Evolutionary conservation across 1,284 basidiomycete species (phyloP), one percentile per base, ranked within the genome.

Genomic region (Pseudozyma sp.): DNA sequence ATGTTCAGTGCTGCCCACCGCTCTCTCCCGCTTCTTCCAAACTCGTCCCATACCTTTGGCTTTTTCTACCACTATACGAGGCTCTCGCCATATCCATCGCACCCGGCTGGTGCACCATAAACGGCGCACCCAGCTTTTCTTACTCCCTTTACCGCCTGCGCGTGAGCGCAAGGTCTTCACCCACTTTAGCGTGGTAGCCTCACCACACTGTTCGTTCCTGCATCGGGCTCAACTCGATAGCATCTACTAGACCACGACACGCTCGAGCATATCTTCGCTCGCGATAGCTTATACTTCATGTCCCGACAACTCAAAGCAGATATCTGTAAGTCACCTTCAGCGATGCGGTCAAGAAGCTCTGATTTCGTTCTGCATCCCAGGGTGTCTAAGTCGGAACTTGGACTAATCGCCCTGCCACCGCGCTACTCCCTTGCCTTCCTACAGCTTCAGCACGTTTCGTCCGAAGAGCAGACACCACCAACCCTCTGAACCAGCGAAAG

Each of bases 11-110:
- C 54, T 59, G 57, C 55, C 57, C 64, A 65, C 54, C 70, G 69
- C 67, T 72, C 68, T 44, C 73, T 76, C 30, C 73, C 68, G 44
- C 73, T 72, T 47, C 62, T 74, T 31, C 64, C 71, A 39, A 76
- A 72, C 66, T 69, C 74, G 59, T 72, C 68, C 30, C 71, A 69
- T 68, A 76, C 65, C n/a, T 50, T 69, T 35, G 71, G 74, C 16
- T 68, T 69, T 62, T 76, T 76, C 59, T 72, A 76, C 49, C 64
- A 68, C 55, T 57, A 64, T 74, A 73, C 64, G n/a, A 67, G 53
- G 51, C 56, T 48, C 33, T 51, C 55, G 33, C 57, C 51, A 35
- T 44, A 47, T 42, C 45, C 11, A 44, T 35, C 29, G 52, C 58
- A 52, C 54, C 35, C 60, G n/a, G 43, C 35, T 43, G 49, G 58